These are phyloP conservation scores for Teratosphaeria epicoccoides DNA, from an alignment of 2,329 filamentous ascomycete genomes.

Conservation along the genomic window DNA sequence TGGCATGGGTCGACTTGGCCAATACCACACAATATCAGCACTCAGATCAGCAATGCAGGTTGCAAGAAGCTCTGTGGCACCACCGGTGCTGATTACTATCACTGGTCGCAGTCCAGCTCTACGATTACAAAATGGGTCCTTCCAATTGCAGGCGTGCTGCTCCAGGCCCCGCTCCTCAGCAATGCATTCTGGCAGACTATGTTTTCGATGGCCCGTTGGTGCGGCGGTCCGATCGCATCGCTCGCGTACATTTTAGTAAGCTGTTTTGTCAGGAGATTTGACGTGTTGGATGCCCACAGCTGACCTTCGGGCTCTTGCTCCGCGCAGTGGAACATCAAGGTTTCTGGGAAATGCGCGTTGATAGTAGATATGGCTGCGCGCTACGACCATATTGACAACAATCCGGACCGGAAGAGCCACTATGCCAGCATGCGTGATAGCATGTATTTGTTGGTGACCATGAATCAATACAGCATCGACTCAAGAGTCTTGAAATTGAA, in stretches of 20 bases:
- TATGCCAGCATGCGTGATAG: conserved; percentile 34
- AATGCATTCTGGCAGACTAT: conserved; percentile 29
- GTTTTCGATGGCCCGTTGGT: conserved; percentile 28
- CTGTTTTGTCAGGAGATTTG: neutral
- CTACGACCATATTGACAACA: conserved; percentile 19
- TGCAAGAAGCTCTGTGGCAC: conserved; percentile 27
- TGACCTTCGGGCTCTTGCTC: no score
- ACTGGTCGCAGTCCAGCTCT: conserved; percentile 20
- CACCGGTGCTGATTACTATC: conserved; percentile 22
- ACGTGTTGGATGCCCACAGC: neutral
- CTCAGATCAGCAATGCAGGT: conserved; percentile 25
- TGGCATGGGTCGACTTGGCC: conserved; percentile 12
- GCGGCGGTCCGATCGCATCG: conserved; percentile 29
- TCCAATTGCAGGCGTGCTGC: conserved; percentile 28
- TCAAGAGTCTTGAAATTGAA: conserved; percentile 5
- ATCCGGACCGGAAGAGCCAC: conserved; percentile 21
- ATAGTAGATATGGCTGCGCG: conserved; percentile 30
- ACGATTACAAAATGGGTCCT: conserved; percentile 34
- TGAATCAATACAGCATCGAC: conserved; percentile 37
- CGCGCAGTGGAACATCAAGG: conserved; percentile 31
- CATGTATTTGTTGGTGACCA: conserved; percentile 34
- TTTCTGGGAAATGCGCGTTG: conserved; percentile 29
- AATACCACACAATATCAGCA: conserved; percentile 13
- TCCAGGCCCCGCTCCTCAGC: conserved; percentile 34
- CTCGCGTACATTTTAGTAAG: conserved; percentile 25